phyloP scores from a whole-genome alignment of 176 grass and related monocot genomes.

The Juncus effusus region DNA sequence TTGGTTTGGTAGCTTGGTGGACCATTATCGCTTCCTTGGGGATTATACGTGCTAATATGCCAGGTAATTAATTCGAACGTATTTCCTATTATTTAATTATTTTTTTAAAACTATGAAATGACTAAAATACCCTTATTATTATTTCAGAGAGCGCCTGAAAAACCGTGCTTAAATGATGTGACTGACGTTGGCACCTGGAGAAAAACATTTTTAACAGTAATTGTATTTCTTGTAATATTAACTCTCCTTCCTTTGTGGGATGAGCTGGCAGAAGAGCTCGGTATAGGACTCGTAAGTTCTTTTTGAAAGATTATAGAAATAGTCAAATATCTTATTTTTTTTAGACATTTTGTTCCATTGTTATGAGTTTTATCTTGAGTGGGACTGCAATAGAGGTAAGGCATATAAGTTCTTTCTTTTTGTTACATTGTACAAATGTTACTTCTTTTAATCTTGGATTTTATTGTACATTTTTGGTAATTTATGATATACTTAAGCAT shows the following conservation, averaged over 20 bases:
- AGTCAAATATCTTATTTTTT: too few species aligned
- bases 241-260: constrained; percentile 91
- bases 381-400: too few species aligned
- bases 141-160: constrained; percentile 70
- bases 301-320: constrained; percentile 41
- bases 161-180: constrained; percentile 93
- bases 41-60: constrained; percentile 92
- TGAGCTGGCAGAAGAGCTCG: constrained; percentile 91
- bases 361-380: too few species aligned
- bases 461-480: too few species aligned
- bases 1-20: constrained; percentile 58
- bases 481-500: too few species aligned
- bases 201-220: constrained; percentile 45
- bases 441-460: too few species aligned
- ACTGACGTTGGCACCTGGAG: constrained; percentile 89
- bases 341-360: too few species aligned
- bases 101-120: not conserved
- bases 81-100: not conserved
- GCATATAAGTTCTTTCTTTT: too few species aligned
- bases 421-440: too few species aligned
- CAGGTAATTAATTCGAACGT: constrained; percentile 43
- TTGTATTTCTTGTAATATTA: constrained; percentile 64
- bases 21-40: constrained; percentile 89
- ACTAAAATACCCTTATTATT: not conserved
- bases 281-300: constrained; percentile 64